Percentiles rank a stretch among this genome's conserved stretches.
These are phyloP conservation scores for Cornus florida DNA, from an alignment of 148 eudicot genomes.

Conservation along the genomic window DNA sequence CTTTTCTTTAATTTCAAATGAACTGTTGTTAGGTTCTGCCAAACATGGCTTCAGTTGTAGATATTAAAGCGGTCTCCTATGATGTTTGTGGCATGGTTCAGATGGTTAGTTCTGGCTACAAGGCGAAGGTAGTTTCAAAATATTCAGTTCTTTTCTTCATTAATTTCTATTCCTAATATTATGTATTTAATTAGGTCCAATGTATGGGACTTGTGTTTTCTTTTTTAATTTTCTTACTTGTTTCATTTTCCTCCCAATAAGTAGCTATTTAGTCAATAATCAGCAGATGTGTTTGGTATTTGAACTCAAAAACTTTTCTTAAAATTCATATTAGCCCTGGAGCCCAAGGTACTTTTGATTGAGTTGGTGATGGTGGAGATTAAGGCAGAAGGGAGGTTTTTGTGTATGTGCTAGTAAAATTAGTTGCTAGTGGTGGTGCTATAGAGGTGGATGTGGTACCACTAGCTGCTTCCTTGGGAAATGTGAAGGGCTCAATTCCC, in stretches of 20 bases:
- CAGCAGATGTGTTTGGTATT: neutral
- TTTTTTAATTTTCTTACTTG: neutral
- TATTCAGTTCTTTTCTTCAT: neutral
- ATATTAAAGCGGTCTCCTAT: conserved; percentile 82
- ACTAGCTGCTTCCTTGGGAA: no score
- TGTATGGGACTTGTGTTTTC: neutral
- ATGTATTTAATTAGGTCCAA: neutral
- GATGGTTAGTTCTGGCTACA: conserved; percentile 65
- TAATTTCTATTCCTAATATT: neutral
- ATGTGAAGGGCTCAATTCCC: no score
- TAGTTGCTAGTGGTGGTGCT: no score
- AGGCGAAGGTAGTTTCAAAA: conserved; percentile 59
- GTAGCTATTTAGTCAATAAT: neutral
- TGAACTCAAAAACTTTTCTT: neutral
- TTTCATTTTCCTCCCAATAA: neutral
- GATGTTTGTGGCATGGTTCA: conserved; percentile 86
- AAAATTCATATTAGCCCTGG: neutral
- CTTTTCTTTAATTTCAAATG: neutral
- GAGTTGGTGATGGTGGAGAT: neutral
- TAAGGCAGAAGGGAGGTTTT: neutral
- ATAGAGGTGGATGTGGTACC: no score
- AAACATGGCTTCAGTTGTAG: conserved; percentile 91
- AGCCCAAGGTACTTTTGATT: no score
- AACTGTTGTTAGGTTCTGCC: conserved; percentile 68
- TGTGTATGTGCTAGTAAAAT: no score